Conservation (phyloP, 208 protist genomes). For the Leishmania amazonensis region DNA sequence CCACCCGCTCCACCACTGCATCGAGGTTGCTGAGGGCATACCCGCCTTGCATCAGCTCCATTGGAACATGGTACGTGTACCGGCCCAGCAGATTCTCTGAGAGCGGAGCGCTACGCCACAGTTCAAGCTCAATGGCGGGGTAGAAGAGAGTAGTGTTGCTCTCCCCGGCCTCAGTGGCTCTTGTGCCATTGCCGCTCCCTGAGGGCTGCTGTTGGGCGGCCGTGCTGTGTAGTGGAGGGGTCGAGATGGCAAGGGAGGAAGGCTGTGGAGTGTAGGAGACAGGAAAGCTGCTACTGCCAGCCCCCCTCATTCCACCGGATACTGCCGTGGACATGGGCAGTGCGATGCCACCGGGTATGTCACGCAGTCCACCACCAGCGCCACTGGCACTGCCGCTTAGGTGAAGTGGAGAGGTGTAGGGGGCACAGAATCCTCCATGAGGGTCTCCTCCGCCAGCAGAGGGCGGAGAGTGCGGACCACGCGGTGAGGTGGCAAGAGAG, state of each 20-base stretch:
- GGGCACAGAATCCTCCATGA: not conserved
- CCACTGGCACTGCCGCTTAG: not conserved
- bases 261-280: not conserved
- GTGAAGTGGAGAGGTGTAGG: not conserved
- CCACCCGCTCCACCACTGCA: constrained; percentile 21
- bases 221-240: not conserved
- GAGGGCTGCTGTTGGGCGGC: not conserved
- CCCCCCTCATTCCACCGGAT: not conserved
- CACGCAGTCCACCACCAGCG: not conserved
- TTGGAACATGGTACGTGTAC: constrained; percentile 40
- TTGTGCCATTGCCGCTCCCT: not conserved
- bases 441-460: not conserved
- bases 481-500: not conserved
- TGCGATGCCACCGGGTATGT: not conserved
- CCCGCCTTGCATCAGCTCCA: constrained; percentile 30
- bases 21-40: constrained; percentile 15
- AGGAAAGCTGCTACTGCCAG: not conserved
- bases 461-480: not conserved
- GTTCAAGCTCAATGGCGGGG: constrained; percentile 51
- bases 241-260: constrained; percentile 1
- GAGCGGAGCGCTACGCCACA: constrained; percentile 49
- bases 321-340: constrained; percentile 12
- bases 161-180: not conserved
- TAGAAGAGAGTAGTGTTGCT: constrained; percentile 4
- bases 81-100: constrained; percentile 48